These are phyloP conservation scores for Stipa capillata DNA, from an alignment of 176 grass and related monocot species.

Conservation along the genomic window DNA sequence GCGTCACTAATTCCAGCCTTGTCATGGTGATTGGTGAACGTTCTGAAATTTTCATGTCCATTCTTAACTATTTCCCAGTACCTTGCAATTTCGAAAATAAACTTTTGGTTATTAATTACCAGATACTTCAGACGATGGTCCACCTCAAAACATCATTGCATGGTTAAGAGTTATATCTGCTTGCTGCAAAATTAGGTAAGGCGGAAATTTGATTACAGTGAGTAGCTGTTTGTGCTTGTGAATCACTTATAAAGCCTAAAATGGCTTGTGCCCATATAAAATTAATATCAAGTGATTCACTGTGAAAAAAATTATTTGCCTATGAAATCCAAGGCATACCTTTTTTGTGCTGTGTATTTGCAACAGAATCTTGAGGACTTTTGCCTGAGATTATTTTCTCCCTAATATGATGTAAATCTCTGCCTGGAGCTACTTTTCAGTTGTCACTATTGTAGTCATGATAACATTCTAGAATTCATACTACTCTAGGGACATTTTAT, in stretches of 20 bases:
- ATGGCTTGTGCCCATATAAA: not conserved
- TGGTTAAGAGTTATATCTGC: constrained; percentile 73
- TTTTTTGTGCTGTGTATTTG: not conserved
- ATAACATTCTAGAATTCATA: not conserved
- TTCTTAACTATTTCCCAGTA: constrained; percentile 1
- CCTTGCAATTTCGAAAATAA: not conserved
- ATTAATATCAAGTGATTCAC: too few relatives aligned
- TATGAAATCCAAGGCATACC: too few relatives aligned
- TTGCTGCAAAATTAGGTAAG: constrained; percentile 87
- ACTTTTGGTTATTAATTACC: constrained; percentile 9
- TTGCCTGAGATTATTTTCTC: too few relatives aligned
- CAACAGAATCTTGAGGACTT: not conserved
- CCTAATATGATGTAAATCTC: not conserved
- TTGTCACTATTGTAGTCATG: too few relatives aligned
- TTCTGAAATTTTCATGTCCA: not conserved
- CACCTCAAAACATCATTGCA: constrained; percentile 68
- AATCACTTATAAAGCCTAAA: not conserved
- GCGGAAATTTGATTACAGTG: not conserved
- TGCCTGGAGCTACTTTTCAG: not conserved
- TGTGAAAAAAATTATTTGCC: not conserved
- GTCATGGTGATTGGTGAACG: not conserved
- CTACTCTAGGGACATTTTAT: not conserved
- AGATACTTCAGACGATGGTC: constrained; percentile 42
- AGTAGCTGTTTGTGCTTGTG: not conserved
- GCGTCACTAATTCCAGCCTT: not conserved